Conservation (phyloP, 345 rosid genomes). For the Gossypium ekmanianum region DNA sequence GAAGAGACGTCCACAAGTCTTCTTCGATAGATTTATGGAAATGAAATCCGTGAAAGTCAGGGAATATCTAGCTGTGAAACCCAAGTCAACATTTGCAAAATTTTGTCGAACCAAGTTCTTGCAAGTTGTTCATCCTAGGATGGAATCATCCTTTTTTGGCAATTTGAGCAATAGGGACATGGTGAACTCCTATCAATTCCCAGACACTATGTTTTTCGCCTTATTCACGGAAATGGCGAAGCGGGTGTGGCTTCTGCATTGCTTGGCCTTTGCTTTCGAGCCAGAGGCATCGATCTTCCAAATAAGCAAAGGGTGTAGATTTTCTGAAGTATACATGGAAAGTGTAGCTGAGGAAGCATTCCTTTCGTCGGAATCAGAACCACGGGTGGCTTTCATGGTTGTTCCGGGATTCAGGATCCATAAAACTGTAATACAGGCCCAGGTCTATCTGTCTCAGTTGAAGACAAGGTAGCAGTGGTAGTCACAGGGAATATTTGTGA, state of each 20-base stretch:
- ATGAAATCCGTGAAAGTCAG: slow-evolving; percentile 49
- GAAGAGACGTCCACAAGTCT: slow-evolving; percentile 32
- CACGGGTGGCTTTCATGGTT: slow-evolving; percentile 66
- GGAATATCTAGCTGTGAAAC: slow-evolving; percentile 48
- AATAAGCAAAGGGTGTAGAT: slow-evolving; percentile 50
- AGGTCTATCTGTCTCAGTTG: slow-evolving; percentile 54
- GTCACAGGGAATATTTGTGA: not conserved
- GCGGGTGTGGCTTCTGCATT: slow-evolving; percentile 83
- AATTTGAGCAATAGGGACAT: slow-evolving; percentile 47
- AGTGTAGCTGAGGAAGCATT: slow-evolving; percentile 61
- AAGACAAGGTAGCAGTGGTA: not conserved
- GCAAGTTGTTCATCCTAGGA: slow-evolving; percentile 64
- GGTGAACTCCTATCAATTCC: slow-evolving; percentile 46
- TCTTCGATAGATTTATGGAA: slow-evolving; percentile 62
- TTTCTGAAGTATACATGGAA: slow-evolving; percentile 89
- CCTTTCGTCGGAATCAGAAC: slow-evolving; percentile 39
- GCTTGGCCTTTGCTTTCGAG: slow-evolving; percentile 73
- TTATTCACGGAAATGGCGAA: slow-evolving; percentile 72
- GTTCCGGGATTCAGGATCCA: slow-evolving; percentile 89
- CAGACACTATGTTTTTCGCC: slow-evolving; percentile 49
- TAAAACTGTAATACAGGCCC: slow-evolving; percentile 60
- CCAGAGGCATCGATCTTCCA: slow-evolving; percentile 65
- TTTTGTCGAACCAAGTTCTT: slow-evolving; percentile 65
- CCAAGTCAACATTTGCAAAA: slow-evolving; percentile 58
- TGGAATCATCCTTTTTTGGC: slow-evolving; percentile 73